Conservation (phyloP, 2,329 filamentous ascomycete species). For the Plectosphaerella plurivora region DNA sequence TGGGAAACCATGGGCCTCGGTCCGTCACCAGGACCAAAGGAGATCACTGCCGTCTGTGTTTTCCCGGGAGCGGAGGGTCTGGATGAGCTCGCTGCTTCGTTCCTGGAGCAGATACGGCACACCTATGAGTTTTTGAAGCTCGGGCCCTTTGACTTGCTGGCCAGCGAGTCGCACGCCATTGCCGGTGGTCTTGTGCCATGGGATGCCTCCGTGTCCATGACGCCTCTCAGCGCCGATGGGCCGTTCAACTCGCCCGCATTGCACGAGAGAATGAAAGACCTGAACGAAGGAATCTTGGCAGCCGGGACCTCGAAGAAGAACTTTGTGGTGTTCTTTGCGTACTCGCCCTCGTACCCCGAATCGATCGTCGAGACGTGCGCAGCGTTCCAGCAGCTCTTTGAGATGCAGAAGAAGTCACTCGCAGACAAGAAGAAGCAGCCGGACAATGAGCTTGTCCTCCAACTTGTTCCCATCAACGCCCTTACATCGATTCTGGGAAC, state of each 20-base stretch:
- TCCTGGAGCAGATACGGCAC: slow-evolving; percentile 64
- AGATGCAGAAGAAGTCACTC: slow-evolving; percentile 52
- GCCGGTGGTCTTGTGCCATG: slow-evolving; percentile 44
- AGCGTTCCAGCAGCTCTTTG: slow-evolving; percentile 69
- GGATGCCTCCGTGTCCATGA: slow-evolving; percentile 23
- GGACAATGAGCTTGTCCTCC: slow-evolving; percentile 67
- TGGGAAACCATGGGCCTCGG: slow-evolving; percentile 78
- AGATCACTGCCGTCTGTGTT: slow-evolving; percentile 66
- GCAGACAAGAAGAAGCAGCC: slow-evolving; percentile 36
- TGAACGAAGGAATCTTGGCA: slow-evolving; percentile 41
- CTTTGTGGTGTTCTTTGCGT: slow-evolving; percentile 73
- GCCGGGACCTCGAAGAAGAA: slow-evolving; percentile 46
- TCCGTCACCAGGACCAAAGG: slow-evolving; percentile 66
- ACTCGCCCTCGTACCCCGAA: slow-evolving; percentile 57
- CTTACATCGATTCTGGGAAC: slow-evolving; percentile 60
- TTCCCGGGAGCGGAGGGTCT: slow-evolving; percentile 64
- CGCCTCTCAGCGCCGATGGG: not conserved
- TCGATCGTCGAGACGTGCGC: slow-evolving; percentile 67
- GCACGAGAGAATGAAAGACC: slow-evolving; percentile 41
- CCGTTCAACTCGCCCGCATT: slow-evolving; percentile 26
- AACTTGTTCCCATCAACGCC: slow-evolving; percentile 67
- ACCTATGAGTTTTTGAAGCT: slow-evolving; percentile 72
- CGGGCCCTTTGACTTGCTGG: slow-evolving; percentile 56
- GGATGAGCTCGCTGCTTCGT: slow-evolving; percentile 53
- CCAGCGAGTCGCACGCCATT: slow-evolving; percentile 35